Evolutionary conservation across 805 yeast genomes (phyloP).

Genomic region (Myxozyma lipomycoides): DNA sequence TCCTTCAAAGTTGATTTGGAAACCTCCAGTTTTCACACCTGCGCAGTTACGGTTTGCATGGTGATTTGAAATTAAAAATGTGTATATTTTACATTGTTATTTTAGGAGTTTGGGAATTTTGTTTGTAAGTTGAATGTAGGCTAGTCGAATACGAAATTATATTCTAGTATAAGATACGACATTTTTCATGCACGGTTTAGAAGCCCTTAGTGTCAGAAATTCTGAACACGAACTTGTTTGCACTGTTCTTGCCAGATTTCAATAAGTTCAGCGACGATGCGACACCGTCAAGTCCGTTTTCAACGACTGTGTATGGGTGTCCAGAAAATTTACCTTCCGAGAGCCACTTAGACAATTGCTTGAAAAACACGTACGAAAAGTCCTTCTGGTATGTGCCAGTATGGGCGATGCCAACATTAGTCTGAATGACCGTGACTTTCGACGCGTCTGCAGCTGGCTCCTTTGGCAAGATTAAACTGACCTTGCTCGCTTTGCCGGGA

Average conservation of each 20-base stretch:
- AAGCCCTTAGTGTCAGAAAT: conserved; percentile 20
- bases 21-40: conserved; percentile 90
- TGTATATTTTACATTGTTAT: neutral
- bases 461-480: conserved; percentile 12
- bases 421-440: neutral
- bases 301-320: conserved; percentile 12
- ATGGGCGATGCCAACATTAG: conserved; percentile 14
- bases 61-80: conserved; percentile 41
- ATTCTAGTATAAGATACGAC: too few species aligned
- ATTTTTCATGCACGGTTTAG: too few species aligned
- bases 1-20: conserved; percentile 74
- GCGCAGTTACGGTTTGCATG: conserved; percentile 95
- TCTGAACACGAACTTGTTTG: conserved; percentile 12
- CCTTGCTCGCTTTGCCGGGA: conserved; percentile 4
- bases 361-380: conserved; percentile 17
- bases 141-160: too few species aligned
- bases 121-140: too few species aligned
- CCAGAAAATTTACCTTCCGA: conserved; percentile 13
- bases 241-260: conserved; percentile 14
- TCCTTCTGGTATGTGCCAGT: conserved; percentile 12
- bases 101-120: neutral
- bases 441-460: conserved; percentile 1
- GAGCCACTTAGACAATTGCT: conserved; percentile 22
- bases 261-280: conserved; percentile 6
- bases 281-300: conserved; percentile 21